These are phyloP conservation scores for Pelargonium nanum DNA, from an alignment of 345 rosid genomes.

Conservation along the genomic window DNA sequence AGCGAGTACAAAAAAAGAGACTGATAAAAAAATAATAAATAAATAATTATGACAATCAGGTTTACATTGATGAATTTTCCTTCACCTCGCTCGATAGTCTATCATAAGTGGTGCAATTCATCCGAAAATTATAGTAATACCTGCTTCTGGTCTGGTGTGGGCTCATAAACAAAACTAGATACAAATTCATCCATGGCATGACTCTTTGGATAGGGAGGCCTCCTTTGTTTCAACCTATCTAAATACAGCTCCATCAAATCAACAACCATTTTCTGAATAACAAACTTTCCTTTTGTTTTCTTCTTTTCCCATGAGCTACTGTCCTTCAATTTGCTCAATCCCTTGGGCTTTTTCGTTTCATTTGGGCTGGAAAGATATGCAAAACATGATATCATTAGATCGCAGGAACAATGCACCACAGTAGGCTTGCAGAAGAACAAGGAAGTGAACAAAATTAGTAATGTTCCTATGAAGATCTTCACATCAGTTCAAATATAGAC, in stretches of 20 bases:
- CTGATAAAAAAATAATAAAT: neutral
- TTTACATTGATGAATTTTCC: no score
- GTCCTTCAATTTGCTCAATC: conserved; percentile 80
- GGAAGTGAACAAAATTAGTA: conserved; percentile 1
- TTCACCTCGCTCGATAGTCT: neutral
- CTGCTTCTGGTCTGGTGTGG: conserved; percentile 88
- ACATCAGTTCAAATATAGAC: neutral
- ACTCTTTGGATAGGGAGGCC: conserved; percentile 66
- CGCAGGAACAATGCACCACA: neutral
- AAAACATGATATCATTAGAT: conserved; percentile 8
- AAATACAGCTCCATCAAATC: conserved; percentile 94
- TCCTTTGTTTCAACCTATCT: conserved; percentile 75
- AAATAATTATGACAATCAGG: neutral
- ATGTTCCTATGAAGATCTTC: neutral
- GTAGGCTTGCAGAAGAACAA: neutral
- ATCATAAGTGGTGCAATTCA: neutral
- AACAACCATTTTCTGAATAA: conserved; percentile 95
- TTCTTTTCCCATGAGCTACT: conserved; percentile 77
- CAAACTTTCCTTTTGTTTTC: conserved; percentile 90
- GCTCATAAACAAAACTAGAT: conserved; percentile 64
- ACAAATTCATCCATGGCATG: conserved; percentile 57
- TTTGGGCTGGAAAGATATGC: conserved; percentile 50
- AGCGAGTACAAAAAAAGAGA: neutral
- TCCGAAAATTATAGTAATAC: conserved; percentile 18
- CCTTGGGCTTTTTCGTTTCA: conserved; percentile 62